Evolutionary conservation across 2,329 filamentous ascomycete genomes (phyloP), one percentile per base, ranked within the genome.

Genomic region (Mycosphaerella arachidis): DNA sequence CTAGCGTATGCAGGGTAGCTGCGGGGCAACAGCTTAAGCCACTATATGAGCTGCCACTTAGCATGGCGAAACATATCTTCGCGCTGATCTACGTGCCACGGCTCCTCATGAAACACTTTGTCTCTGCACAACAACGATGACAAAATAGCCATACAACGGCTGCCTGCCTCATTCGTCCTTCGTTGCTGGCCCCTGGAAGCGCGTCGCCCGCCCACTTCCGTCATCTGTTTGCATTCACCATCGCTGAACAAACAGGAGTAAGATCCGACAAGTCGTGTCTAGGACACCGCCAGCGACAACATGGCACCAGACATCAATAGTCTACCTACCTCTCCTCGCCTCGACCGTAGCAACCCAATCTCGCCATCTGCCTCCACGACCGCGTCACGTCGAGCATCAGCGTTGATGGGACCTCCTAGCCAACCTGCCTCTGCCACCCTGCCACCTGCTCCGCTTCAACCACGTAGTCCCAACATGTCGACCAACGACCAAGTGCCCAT

Each of bases 401-500:
- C 61, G 27, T 55, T 60, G 50, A 68, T 68, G 65, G 57, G 55
- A 29, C 60, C 59, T 37, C 76, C 33, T 68, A 71, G 33, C 12
- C 58, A 58, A 30, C 64, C 59, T 72, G 62, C 65, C 18, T 64
- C 66, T 40, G 62, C 63, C 43, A 56, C 56, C 12, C 46, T 30
- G 29, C 13, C 46, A 30, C 50, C 56, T 40, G 43, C 61, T 16
- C 48, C 40, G 9, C 60, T 33, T 54, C 56, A 54, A 56, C 37
- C 58, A 16, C 65, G 61, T 56, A 70, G 61, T 62, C 67, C 66
- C 2, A 52, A 56, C 53, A 63, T 64, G 53, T 63, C 56, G 30
- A 65, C 59, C 59, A 64, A 62, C 59, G 69, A 68, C 45, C 57
- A 59, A 18, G 68, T 79, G 12, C 92, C 93, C 4, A 77, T 95